These are phyloP conservation scores for Saccharomyces uvarum DNA, from an alignment of 1,139 yeast species.

Conservation along the genomic window DNA sequence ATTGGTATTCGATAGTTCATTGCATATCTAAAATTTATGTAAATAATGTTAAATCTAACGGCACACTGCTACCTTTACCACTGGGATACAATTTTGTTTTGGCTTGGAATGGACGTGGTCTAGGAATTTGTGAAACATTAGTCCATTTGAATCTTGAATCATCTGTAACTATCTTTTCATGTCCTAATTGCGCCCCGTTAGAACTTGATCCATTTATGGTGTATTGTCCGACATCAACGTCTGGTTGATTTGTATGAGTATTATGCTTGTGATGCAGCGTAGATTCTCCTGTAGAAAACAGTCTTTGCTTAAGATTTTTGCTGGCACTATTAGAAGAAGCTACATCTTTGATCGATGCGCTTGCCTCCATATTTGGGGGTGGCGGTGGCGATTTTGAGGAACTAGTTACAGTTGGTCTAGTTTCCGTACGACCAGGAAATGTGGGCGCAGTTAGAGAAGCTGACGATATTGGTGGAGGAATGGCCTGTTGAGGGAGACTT, in stretches of 20 bases:
- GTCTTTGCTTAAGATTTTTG: slow-evolving; percentile 25
- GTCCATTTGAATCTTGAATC: slow-evolving; percentile 69
- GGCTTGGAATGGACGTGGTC: slow-evolving; percentile 70
- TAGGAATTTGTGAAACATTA: slow-evolving; percentile 66
- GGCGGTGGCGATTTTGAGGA: slow-evolving; percentile 11
- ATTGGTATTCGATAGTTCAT: background rate
- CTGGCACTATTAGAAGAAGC: slow-evolving; percentile 22
- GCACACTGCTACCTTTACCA: slow-evolving; percentile 93
- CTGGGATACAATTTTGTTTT: slow-evolving; percentile 79
- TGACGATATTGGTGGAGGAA: slow-evolving; percentile 10
- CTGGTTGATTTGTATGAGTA: slow-evolving; percentile 23
- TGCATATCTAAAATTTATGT: background rate
- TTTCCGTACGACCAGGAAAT: background rate
- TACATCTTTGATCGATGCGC: background rate
- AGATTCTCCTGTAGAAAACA: slow-evolving; percentile 27
- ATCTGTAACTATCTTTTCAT: slow-evolving; percentile 45
- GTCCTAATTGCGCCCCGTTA: slow-evolving; percentile 38
- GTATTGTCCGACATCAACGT: slow-evolving; percentile 34
- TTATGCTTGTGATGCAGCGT: slow-evolving; percentile 12
- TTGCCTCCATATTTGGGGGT: slow-evolving; percentile 11
- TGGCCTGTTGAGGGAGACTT: slow-evolving; percentile 19
- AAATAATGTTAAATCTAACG: slow-evolving; percentile 47
- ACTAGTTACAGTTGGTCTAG: background rate
- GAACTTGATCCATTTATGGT: slow-evolving; percentile 28
- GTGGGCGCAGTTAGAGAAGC: slow-evolving; percentile 8